phyloP scores from a whole-genome alignment of 805 yeast genomes.

The Saccharomycopsis lassenensis region DNA sequence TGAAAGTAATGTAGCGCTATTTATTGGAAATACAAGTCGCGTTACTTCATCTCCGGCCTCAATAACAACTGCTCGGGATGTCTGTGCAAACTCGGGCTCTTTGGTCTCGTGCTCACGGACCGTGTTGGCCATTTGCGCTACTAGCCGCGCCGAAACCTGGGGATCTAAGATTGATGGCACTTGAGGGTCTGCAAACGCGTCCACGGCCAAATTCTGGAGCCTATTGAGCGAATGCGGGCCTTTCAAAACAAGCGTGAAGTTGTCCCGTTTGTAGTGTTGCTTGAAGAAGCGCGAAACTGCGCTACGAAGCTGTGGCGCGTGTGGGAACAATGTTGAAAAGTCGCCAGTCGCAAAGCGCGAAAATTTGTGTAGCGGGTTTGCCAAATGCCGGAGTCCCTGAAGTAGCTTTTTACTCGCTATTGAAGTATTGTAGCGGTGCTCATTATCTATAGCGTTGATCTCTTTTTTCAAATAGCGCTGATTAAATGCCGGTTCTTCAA shows the following conservation, averaged over 20 bases:
- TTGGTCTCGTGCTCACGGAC: too few species aligned
- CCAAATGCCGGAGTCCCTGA: conserved; percentile 46
- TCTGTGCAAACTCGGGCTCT: too few species aligned
- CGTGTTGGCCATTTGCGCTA: too few species aligned
- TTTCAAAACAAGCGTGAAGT: conserved; percentile 46
- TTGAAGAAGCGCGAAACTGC: conserved; percentile 29
- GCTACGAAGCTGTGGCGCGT: conserved; percentile 27
- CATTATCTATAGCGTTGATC: conserved; percentile 52
- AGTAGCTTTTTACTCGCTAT: conserved; percentile 36
- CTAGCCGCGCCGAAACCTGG: too few species aligned
- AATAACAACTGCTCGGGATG: too few species aligned
- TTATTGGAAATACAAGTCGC: too few species aligned
- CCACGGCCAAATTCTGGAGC: conserved; percentile 39
- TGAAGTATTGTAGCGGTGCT: conserved; percentile 45
- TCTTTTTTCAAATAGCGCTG: conserved; percentile 35
- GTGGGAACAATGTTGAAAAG: conserved; percentile 34
- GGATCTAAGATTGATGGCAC: too few species aligned
- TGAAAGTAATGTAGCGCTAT: too few species aligned
- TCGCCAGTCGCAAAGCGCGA: conserved; percentile 58
- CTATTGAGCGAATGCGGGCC: conserved; percentile 58
- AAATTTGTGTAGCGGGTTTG: conserved; percentile 39
- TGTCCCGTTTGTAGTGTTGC: conserved; percentile 33
- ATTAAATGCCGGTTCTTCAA: conserved; percentile 41
- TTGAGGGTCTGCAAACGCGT: conserved; percentile 34
- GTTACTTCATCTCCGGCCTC: too few species aligned